Percentiles rank a stretch among this genome's conserved stretches.
phyloP scores from a whole-genome alignment of 2,329 filamentous ascomycete species.

The Lachnellula cervina region DNA sequence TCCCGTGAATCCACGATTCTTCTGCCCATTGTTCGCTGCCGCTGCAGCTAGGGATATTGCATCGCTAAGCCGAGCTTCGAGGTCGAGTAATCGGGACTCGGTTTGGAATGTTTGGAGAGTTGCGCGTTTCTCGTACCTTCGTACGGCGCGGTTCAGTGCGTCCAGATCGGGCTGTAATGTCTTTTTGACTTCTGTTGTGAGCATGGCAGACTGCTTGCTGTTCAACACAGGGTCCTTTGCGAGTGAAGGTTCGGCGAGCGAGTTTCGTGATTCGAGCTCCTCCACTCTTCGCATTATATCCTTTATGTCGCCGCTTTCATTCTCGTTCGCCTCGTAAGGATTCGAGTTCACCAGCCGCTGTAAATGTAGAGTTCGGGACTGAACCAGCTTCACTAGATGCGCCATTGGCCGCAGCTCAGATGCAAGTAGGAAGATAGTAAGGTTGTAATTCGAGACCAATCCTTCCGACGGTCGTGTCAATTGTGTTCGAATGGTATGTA shows the following conservation, averaged over 20 bases:
- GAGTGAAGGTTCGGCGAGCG: slow-evolving; percentile 32
- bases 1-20: slow-evolving; percentile 16
- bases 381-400: slow-evolving; percentile 76
- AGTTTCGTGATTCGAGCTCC: slow-evolving; percentile 58
- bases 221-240: slow-evolving; percentile 32
- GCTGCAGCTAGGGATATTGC: slow-evolving; percentile 76
- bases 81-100: slow-evolving; percentile 65
- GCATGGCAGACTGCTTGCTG: slow-evolving; percentile 37
- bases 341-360: slow-evolving; percentile 65
- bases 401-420: slow-evolving; percentile 80
- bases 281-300: slow-evolving; percentile 63
- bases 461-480: slow-evolving; percentile 80
- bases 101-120: slow-evolving; percentile 70
- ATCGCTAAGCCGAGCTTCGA: slow-evolving; percentile 70
- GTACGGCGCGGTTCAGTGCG: slow-evolving; percentile 79
- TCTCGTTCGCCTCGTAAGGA: slow-evolving; percentile 35
- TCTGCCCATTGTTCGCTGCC: slow-evolving; percentile 46
- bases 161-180: slow-evolving; percentile 77
- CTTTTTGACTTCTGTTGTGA: slow-evolving; percentile 55
- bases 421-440: slow-evolving; percentile 83
- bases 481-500: slow-evolving; percentile 76
- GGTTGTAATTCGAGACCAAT: slow-evolving; percentile 85
- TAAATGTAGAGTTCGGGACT: slow-evolving; percentile 72
- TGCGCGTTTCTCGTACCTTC: slow-evolving; percentile 86
- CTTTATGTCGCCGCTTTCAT: slow-evolving; percentile 39